These are phyloP conservation scores for Pseudocercospora eumusae DNA, from an alignment of 2,329 filamentous ascomycete species.

Conservation along the genomic window DNA sequence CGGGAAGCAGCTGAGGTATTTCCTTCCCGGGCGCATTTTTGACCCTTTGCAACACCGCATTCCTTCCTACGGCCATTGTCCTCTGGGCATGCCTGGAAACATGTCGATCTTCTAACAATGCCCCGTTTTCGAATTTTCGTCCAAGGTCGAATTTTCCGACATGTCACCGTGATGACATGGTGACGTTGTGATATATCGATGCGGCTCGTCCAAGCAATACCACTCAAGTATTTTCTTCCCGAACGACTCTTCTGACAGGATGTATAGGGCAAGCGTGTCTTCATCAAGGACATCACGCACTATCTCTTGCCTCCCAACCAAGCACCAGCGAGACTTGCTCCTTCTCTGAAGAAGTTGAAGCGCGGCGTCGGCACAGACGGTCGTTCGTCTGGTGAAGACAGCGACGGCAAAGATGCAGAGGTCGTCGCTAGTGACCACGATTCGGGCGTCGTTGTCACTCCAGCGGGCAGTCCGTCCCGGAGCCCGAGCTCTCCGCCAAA, in stretches of 20 bases:
- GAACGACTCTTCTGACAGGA: constrained; percentile 21
- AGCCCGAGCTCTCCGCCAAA: constrained; percentile 27
- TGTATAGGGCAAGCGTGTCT: constrained; percentile 78
- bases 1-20: constrained; percentile 70
- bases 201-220: neutral
- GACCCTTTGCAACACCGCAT: neutral
- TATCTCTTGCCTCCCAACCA: constrained; percentile 79
- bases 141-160: neutral
- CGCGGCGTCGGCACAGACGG: constrained; percentile 60
- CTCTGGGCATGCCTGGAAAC: neutral
- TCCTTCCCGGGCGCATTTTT: constrained; percentile 20
- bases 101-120: neutral
- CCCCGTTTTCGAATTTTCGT: neutral
- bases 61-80: constrained; percentile 1
- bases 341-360: constrained; percentile 65
- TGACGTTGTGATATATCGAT: neutral
- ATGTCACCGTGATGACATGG: constrained; percentile 10
- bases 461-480: constrained; percentile 32
- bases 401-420: constrained; percentile 26
- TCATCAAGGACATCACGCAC: constrained; percentile 97
- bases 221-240: neutral
- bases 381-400: constrained; percentile 36
- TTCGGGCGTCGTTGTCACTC: constrained; percentile 38
- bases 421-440: constrained; percentile 29
- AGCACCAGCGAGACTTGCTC: constrained; percentile 69